Evolutionary conservation across 1,284 basidiomycete species (phyloP).

Genomic region (Sanguinoderma infundibulare): DNA sequence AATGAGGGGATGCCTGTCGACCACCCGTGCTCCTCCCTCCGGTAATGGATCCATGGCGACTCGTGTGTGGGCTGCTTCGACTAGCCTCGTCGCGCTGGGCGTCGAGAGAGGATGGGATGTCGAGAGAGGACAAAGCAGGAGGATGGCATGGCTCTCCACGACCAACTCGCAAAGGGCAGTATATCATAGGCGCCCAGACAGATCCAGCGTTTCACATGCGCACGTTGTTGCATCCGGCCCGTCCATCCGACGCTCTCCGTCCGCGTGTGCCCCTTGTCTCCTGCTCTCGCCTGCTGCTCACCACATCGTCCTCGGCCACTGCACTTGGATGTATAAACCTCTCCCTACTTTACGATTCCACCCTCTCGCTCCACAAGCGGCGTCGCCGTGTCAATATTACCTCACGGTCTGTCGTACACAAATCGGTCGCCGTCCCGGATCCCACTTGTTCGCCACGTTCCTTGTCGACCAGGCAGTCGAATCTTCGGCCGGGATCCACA

Average conservation of each 20-base stretch:
- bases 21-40: conserved; percentile 6
- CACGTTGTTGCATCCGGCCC: conserved; percentile 7
- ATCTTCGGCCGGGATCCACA: no score
- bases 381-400: no score
- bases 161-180: background rate
- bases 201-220: conserved; percentile 10
- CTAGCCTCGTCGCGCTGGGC: background rate
- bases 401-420: no score
- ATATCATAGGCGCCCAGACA: background rate
- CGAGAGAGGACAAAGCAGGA: background rate
- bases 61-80: background rate
- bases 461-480: no score
- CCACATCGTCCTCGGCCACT: no score
- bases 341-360: no score
- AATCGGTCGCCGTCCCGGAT: no score
- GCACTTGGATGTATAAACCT: no score
- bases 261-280: no score
- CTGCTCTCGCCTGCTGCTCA: no score
- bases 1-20: conserved; percentile 64
- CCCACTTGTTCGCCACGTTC: no score
- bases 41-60: conserved; percentile 20
- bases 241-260: background rate
- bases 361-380: no score
- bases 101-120: background rate
- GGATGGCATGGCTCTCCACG: background rate